Percentiles rank a stretch among this genome's conserved stretches.
phyloP scores from a whole-genome alignment of 2,329 filamentous ascomycete genomes.

The Aspergillus niger region DNA sequence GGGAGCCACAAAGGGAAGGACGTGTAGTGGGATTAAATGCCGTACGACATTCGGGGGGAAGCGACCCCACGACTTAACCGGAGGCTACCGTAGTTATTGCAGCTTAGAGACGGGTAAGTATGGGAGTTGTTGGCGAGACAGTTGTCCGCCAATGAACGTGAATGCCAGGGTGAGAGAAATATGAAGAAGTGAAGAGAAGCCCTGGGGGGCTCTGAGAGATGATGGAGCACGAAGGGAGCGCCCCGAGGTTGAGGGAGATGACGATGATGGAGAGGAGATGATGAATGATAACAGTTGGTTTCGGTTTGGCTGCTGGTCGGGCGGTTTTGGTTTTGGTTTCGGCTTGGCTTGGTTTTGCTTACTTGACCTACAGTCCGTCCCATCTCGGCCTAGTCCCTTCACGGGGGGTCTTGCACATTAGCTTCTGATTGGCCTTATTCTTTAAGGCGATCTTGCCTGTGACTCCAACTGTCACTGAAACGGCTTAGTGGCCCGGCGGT shows the following conservation, averaged over 20 bases:
- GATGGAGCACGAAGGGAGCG: slow-evolving; percentile 2
- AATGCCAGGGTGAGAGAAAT: slow-evolving; percentile 7
- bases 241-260: not conserved
- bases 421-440: not conserved
- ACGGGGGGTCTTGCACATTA: not conserved
- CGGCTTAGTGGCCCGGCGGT: slow-evolving; percentile 7
- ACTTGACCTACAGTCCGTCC: slow-evolving; percentile 1
- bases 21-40: slow-evolving; percentile 7
- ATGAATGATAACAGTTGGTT: not conserved
- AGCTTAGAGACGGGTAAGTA: too few relatives aligned
- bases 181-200: slow-evolving; percentile 12
- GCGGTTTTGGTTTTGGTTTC: not conserved
- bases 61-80: slow-evolving; percentile 13
- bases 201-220: not conserved
- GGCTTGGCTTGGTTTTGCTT: slow-evolving; percentile 2
- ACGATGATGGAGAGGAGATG: not conserved
- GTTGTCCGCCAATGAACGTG: not conserved
- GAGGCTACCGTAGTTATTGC: not conserved
- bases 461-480: not conserved
- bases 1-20: slow-evolving; percentile 5
- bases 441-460: not conserved
- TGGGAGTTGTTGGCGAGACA: not conserved
- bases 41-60: slow-evolving; percentile 7
- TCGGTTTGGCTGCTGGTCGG: not conserved
- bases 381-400: not conserved